Percentiles rank a stretch among this genome's conserved stretches.
These are phyloP conservation scores for Phlebiopsis gigantea DNA, from an alignment of 768 basidiomycete genomes.

Conservation along the genomic window DNA sequence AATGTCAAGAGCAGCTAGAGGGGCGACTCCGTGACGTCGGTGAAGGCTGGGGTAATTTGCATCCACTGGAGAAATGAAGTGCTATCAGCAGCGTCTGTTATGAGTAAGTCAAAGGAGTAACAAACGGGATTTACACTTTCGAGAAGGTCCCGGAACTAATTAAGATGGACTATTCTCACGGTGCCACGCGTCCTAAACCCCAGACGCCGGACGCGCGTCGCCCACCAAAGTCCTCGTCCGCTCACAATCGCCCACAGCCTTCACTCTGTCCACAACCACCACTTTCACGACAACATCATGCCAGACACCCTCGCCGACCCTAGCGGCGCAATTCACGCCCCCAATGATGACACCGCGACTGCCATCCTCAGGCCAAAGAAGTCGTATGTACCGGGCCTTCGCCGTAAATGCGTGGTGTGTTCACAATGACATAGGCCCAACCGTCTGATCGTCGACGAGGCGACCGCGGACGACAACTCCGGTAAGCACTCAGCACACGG, in stretches of 20 bases:
- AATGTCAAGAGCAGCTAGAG: too few species aligned
- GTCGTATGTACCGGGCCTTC: conserved; percentile 58
- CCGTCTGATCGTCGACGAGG: conserved; percentile 95
- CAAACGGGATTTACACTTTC: neutral
- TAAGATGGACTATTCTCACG: conserved; percentile 18
- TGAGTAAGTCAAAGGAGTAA: too few species aligned
- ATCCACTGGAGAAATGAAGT: too few species aligned
- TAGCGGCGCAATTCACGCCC: conserved; percentile 76
- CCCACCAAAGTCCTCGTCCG: conserved; percentile 12
- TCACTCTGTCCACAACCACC: conserved; percentile 14
- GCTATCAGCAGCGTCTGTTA: too few species aligned
- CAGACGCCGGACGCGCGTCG: conserved; percentile 28
- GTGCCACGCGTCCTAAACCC: conserved; percentile 16
- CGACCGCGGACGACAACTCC: conserved; percentile 93
- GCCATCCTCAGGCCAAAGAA: conserved; percentile 97
- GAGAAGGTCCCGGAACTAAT: conserved; percentile 21
- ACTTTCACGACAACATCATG: conserved; percentile 18
- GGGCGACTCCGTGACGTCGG: too few species aligned
- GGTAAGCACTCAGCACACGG: too few species aligned
- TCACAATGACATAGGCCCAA: conserved; percentile 64
- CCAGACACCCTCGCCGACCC: conserved; percentile 51
- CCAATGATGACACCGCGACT: conserved; percentile 89
- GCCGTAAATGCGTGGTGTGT: conserved; percentile 12
- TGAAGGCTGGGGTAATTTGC: too few species aligned
- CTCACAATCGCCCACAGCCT: conserved; percentile 8